Evolutionary conservation across 2,329 filamentous ascomycete genomes (phyloP).

Genomic region (Monascus ruber): DNA sequence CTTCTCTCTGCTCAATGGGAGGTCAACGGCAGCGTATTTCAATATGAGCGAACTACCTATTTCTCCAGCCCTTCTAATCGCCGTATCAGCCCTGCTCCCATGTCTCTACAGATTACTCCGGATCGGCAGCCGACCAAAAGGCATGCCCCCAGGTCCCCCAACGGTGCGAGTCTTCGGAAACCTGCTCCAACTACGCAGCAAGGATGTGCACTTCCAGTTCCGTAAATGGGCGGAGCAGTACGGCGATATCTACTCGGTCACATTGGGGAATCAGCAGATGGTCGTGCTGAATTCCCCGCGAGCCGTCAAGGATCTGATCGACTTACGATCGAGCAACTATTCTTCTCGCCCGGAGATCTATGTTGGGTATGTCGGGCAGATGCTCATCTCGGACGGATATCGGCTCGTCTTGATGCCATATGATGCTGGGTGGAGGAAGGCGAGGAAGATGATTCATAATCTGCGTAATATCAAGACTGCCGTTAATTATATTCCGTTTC

Average conservation of each 20-base stretch:
- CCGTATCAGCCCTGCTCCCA: too few species aligned
- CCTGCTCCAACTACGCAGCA: conserved; percentile 6
- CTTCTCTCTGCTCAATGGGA: too few species aligned
- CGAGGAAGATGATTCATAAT: too few species aligned
- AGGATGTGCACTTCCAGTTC: conserved; percentile 3
- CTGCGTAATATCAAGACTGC: too few species aligned
- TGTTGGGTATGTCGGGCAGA: conserved; percentile 5
- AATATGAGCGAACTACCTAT: too few species aligned
- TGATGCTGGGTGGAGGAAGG: too few species aligned
- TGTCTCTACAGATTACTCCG: conserved; percentile 1
- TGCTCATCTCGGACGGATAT: conserved; percentile 7
- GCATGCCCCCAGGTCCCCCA: conserved; percentile 8
- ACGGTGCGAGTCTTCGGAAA: conserved; percentile 8
- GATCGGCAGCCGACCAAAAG: conserved; percentile 5
- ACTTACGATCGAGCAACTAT: conserved; percentile 2
- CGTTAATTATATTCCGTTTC: too few species aligned
- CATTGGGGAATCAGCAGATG: conserved; percentile 5
- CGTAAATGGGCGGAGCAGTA: conserved; percentile 7
- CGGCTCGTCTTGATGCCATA: conserved; percentile 8
- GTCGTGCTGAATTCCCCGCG: conserved; percentile 2
- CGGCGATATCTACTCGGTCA: conserved; percentile 6
- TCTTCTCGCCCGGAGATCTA: conserved; percentile 3
- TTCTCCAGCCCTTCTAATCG: too few species aligned
- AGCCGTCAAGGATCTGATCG: conserved; percentile 3
- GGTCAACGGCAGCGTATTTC: too few species aligned